Conservation (phyloP, 2,329 filamentous ascomycete genomes). For the Macrophomina phaseolina region DNA sequence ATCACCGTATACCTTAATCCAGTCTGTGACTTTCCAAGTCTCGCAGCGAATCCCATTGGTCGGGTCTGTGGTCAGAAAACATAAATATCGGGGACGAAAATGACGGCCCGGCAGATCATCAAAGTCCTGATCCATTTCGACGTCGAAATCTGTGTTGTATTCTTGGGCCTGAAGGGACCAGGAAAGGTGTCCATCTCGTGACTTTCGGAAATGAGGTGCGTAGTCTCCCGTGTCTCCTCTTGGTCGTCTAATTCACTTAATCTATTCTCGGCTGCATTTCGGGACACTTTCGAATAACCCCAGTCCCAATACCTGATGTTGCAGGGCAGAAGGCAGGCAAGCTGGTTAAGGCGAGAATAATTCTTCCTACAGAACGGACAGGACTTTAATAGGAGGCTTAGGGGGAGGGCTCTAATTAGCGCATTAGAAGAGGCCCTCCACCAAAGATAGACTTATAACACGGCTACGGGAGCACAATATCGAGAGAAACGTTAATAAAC, state of each 20-base stretch:
- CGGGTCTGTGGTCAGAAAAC: neutral
- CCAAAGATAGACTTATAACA: too few species aligned
- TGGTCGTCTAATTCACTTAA: neutral
- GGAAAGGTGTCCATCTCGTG: neutral
- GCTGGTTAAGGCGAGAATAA: too few species aligned
- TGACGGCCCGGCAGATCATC: conserved; percentile 21
- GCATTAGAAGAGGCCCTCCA: too few species aligned
- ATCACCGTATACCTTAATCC: conserved; percentile 3
- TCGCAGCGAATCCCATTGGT: neutral
- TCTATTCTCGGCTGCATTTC: conserved; percentile 21
- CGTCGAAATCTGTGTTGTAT: neutral
- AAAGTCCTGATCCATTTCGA: conserved; percentile 11
- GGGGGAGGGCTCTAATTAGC: too few species aligned
- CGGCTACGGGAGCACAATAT: too few species aligned
- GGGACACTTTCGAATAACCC: conserved; percentile 18
- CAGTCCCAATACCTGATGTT: conserved; percentile 20
- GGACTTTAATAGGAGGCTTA: too few species aligned
- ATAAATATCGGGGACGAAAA: conserved; percentile 12
- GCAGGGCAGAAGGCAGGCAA: too few species aligned
- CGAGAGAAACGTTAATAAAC: too few species aligned
- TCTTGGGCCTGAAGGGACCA: neutral
- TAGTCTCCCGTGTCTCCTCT: neutral
- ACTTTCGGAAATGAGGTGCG: neutral
- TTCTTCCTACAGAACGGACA: too few species aligned
- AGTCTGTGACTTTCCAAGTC: conserved; percentile 18